phyloP scores from a whole-genome alignment of 495 filamentous ascomycete genomes.

The Penicillium coprophilum region DNA sequence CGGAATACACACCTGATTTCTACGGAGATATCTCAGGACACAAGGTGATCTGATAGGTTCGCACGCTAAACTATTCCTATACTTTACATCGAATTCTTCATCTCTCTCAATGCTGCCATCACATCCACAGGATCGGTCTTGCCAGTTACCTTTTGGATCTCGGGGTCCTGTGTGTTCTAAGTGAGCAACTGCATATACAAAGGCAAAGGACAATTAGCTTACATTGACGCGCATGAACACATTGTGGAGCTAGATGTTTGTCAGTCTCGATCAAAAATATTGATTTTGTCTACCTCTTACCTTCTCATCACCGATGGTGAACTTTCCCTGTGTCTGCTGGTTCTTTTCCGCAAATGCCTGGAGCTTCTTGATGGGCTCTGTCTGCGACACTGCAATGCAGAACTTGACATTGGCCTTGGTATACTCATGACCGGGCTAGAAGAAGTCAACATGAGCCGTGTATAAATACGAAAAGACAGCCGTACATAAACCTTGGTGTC shows the following conservation, averaged over 20 bases:
- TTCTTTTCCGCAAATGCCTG: constrained; percentile 74
- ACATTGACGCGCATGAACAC: constrained; percentile 93
- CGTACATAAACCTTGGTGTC: constrained; percentile 91
- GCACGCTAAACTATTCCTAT: not conserved
- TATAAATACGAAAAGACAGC: constrained; percentile 10
- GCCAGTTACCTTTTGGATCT: constrained; percentile 80
- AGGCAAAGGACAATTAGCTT: constrained; percentile 31
- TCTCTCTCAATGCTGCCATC: constrained; percentile 80
- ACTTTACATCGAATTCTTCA: constrained; percentile 76
- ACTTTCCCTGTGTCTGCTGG: constrained; percentile 88
- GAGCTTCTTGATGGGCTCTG: constrained; percentile 73
- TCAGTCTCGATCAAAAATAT: constrained; percentile 9
- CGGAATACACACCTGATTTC: not conserved
- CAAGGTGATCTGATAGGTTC: not conserved
- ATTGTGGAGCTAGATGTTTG: constrained; percentile 71
- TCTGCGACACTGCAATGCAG: constrained; percentile 67
- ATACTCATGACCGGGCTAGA: constrained; percentile 91
- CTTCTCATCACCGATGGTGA: constrained; percentile 98
- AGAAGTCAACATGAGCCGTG: constrained; percentile 4
- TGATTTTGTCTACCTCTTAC: constrained; percentile 40
- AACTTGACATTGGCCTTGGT: constrained; percentile 94
- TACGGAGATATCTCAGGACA: not conserved
- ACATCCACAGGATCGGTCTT: constrained; percentile 81
- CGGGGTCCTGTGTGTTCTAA: constrained; percentile 61
- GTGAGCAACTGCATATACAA: not conserved